These are phyloP conservation scores for Ophiosphaerella korrae DNA, from an alignment of 2,329 filamentous ascomycete genomes.

Conservation along the genomic window DNA sequence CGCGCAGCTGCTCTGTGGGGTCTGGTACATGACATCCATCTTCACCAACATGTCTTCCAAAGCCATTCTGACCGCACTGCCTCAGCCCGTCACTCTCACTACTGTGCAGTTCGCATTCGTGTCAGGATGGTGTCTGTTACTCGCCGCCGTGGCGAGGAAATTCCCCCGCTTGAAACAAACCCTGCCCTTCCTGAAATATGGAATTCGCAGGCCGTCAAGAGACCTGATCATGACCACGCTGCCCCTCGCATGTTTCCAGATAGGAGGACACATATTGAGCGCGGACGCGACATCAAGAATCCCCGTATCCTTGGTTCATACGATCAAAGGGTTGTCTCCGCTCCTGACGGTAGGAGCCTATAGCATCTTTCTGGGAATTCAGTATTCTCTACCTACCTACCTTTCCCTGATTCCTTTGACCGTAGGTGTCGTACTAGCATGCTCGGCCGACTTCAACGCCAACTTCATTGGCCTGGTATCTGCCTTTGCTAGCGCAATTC, in stretches of 20 bases:
- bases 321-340: slow-evolving; percentile 95
- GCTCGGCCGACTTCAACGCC: slow-evolving; percentile 86
- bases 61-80: slow-evolving; percentile 89
- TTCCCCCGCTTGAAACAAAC: slow-evolving; percentile 73
- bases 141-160: slow-evolving; percentile 74
- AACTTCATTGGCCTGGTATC: slow-evolving; percentile 90
- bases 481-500: slow-evolving; percentile 84
- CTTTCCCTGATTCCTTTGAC: slow-evolving; percentile 82
- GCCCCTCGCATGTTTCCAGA: slow-evolving; percentile 91
- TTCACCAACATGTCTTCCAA: slow-evolving; percentile 98
- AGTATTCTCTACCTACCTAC: slow-evolving; percentile 82
- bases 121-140: slow-evolving; percentile 80
- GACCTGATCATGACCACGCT: slow-evolving; percentile 86
- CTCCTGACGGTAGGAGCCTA: slow-evolving; percentile 95
- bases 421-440: slow-evolving; percentile 92
- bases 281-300: slow-evolving; percentile 94
- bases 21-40: slow-evolving; percentile 96
- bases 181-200: slow-evolving; percentile 80
- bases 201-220: slow-evolving; percentile 78
- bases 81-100: slow-evolving; percentile 89
- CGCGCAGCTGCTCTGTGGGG: slow-evolving; percentile 74
- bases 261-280: slow-evolving; percentile 89
- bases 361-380: slow-evolving; percentile 83
- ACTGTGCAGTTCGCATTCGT: slow-evolving; percentile 94
- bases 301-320: slow-evolving; percentile 95